Percentiles rank a stretch among this genome's conserved stretches.
phyloP scores from a whole-genome alignment of 2,329 filamentous ascomycete species.

The Pyrenophora tritici-repentis region DNA sequence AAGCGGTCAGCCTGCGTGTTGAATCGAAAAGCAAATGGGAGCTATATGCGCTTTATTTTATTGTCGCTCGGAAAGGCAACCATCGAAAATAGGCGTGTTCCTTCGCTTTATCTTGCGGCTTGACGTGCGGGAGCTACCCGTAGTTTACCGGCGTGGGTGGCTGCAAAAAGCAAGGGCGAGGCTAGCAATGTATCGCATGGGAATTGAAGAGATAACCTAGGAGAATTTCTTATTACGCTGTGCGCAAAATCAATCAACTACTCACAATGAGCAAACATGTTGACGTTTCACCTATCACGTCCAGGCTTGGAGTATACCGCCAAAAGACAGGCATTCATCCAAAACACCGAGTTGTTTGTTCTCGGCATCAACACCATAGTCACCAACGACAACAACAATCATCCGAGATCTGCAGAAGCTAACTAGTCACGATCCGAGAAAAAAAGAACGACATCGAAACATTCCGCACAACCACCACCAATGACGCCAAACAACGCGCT shows the following conservation, averaged over 20 bases:
- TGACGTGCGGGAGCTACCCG: background rate
- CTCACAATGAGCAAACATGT: too few species aligned
- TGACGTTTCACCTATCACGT: too few species aligned
- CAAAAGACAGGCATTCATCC: too few species aligned
- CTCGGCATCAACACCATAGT: background rate
- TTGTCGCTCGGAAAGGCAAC: constrained; percentile 2
- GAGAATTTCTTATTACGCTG: too few species aligned
- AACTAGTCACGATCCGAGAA: too few species aligned
- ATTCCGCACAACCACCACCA: background rate
- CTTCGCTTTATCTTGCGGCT: constrained; percentile 10
- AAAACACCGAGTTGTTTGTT: too few species aligned
- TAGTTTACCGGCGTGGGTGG: background rate
- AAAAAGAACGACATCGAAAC: background rate
- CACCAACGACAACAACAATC: background rate
- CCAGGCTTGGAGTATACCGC: too few species aligned
- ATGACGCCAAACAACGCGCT: background rate
- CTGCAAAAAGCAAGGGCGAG: background rate
- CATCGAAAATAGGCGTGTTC: constrained; percentile 14
- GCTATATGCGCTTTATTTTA: background rate
- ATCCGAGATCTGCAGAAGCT: background rate
- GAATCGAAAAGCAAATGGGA: constrained; percentile 3
- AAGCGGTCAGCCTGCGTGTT: background rate
- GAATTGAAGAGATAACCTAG: too few species aligned
- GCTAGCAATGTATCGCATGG: too few species aligned
- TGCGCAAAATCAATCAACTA: too few species aligned